Evolutionary conservation across 2,329 filamentous ascomycete genomes (phyloP), one percentile per base, ranked within the genome.

Genomic region (Cephalotrichum gorgonifer): DNA sequence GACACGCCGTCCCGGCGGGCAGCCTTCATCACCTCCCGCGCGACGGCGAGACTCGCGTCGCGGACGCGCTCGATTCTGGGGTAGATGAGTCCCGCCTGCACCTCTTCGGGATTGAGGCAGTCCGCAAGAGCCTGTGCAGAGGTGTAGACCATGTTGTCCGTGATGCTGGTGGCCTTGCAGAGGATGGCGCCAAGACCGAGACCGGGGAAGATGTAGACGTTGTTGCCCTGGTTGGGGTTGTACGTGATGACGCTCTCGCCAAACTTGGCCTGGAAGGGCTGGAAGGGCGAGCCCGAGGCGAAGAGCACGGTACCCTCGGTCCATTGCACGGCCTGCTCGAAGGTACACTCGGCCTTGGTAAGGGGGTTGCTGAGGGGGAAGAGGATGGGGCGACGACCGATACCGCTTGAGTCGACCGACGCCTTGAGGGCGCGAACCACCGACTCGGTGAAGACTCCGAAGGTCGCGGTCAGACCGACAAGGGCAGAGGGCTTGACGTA

Each of bases 321-420:
- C 82, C 91, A 83, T 60, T 82, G 79, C 60, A 97, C 78, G 15
- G 93, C 93, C 62, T 93, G 86, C 74, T 96, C 90, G 60, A 94
- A 97, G 15, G 88, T 51, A 73, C 93, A 97, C 72, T 98, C 93
- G 8, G 91, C 94, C 75, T 97, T 96, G 70, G 85, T 90, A 47
- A 90, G 83, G 45, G 93, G 93, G 73, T 98, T 97, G 68, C 88
- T 95, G 41, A 98, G 83, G 49, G 91, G 91, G 81, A 98, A 97
- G 60, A 96, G 85, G 62, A 95, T 91, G 53, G 93, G 90, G 54
- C 81, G 76, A 54, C 89, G 80, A 66, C 89, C 89, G 56, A 80
- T 62, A 45, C 79, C 79, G 45, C 78, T 75, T 33, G 75, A 69
- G 55, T 83, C 78, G 30, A 83, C 79, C 2, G 78, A 81, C 4